Evolutionary conservation across 2,329 filamentous ascomycete species (phyloP), one percentile per base, ranked within the genome.

Genomic region (Graphilbum fragrans): DNA sequence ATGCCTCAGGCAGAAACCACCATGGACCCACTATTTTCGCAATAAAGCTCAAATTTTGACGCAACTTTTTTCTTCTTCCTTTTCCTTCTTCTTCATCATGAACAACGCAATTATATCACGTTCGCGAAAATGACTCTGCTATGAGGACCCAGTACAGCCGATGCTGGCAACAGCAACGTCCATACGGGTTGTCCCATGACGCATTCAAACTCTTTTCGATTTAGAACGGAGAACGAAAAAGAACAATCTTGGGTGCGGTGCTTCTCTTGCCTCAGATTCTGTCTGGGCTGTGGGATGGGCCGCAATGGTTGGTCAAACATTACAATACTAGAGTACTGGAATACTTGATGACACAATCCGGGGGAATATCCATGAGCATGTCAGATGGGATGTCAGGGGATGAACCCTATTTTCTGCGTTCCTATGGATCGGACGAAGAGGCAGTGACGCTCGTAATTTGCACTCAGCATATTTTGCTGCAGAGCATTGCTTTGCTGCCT

Each of bases 261-360:
- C 57, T 64, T 65, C 54, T 54, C 62, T 58, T 47, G 41, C 32
- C n/a, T 34, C 32, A 8, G n/a, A 7, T 6, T 52, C 55, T 56
- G 43, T 45, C 31, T 35, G 51, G 57, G 55, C 50, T 43, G 51
- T 67, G 63, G 56, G 59, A 57, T 59, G 62, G 64, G 63, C 57
- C 64, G 65, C 65, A 68, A 68, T 68, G 64, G 67, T 66, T 65
- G 64, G 61, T 54, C 65, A 61, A 61, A 68, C 64, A 68, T 63
- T 27, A 16, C 37, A 32, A 31, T 23, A 8, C 8, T n/a, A 11
- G 4, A 10, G 19, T 19, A n/a, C 18, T 9, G 16, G 10, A n/a
- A 35, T 6, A 2, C n/a, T 16, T 20, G n/a, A n/a, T n/a, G n/a
- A n/a, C n/a, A n/a, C n/a, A 31, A n/a, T 25, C 21, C 27, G 31